These are phyloP conservation scores for Magnusiomyces clavatus DNA, from an alignment of 1,139 yeast genomes.

Conservation along the genomic window DNA sequence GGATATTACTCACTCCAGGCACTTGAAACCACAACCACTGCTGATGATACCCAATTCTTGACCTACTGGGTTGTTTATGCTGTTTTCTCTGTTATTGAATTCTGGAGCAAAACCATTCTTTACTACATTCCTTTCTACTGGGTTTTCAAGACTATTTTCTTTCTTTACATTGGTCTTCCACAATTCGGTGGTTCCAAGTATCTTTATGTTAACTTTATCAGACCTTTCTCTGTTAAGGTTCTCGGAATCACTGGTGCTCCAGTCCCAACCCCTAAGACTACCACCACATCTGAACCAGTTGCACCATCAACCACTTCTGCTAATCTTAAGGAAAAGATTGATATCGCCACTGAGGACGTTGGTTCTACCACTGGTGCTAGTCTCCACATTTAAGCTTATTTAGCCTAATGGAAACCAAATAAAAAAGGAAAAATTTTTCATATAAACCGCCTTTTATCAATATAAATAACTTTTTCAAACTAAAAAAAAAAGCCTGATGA, in stretches of 20 bases:
- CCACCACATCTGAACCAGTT: constrained; percentile 24
- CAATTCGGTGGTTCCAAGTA: constrained; percentile 75
- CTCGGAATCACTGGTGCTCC: constrained; percentile 26
- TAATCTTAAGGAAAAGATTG: constrained; percentile 28
- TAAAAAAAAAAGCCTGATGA: too few relatives aligned
- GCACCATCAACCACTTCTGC: constrained; percentile 27
- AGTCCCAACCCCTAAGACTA: constrained; percentile 19
- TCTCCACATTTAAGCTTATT: neutral
- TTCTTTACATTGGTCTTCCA: constrained; percentile 85
- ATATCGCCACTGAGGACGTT: constrained; percentile 21
- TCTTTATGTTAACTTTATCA: constrained; percentile 56
- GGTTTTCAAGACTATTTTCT: constrained; percentile 81
- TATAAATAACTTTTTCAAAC: too few relatives aligned
- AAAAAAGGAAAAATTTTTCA: too few relatives aligned
- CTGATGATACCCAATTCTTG: constrained; percentile 79
- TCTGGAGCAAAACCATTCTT: constrained; percentile 88
- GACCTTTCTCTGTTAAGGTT: constrained; percentile 64
- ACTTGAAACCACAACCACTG: constrained; percentile 55
- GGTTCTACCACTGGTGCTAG: constrained; percentile 18
- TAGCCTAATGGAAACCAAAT: too few relatives aligned
- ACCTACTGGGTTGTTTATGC: constrained; percentile 98
- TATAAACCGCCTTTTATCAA: too few relatives aligned
- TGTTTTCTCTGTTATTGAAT: constrained; percentile 79
- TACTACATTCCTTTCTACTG: constrained; percentile 97
- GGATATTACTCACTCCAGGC: constrained; percentile 86